These are phyloP conservation scores for Penicillium sp. DNA, from an alignment of 2,329 filamentous ascomycete species.

Conservation along the genomic window DNA sequence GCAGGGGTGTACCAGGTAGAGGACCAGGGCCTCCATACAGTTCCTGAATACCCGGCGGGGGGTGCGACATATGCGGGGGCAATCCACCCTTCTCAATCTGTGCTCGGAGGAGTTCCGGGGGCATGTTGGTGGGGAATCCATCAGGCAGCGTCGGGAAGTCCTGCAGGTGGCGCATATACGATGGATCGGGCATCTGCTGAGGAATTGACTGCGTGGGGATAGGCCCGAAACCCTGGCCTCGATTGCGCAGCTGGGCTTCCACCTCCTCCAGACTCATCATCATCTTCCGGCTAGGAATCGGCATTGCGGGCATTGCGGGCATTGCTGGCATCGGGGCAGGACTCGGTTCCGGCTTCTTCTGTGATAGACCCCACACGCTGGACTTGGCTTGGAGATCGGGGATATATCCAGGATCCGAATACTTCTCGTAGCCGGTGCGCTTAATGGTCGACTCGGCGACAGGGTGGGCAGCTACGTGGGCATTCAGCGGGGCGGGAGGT, in stretches of 20 bases:
- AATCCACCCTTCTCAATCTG: constrained; percentile 36
- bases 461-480: constrained; percentile 41
- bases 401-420: constrained; percentile 78
- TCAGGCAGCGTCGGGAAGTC: constrained; percentile 33
- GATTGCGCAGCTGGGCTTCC: constrained; percentile 83
- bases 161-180: constrained; percentile 34
- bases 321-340: constrained; percentile 3
- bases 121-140: constrained; percentile 33
- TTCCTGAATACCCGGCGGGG: constrained; percentile 43
- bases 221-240: constrained; percentile 45
- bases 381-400: constrained; percentile 91
- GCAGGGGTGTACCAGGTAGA: constrained; percentile 59
- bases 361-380: constrained; percentile 79
- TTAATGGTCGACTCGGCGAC: constrained; percentile 57
- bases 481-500: constrained; percentile 32
- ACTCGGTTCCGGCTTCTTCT: constrained; percentile 34
- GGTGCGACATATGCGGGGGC: constrained; percentile 38
- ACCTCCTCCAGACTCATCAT: constrained; percentile 97
- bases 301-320: constrained; percentile 8
- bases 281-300: constrained; percentile 63
- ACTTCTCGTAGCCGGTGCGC: constrained; percentile 87
- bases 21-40: constrained; percentile 45
- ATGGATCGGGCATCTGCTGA: constrained; percentile 29
- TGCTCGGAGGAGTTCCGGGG: constrained; percentile 51
- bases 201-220: constrained; percentile 30